A percentile compares a stretch with the other conserved stretches of the same genome.
These are phyloP conservation scores for Plasmodium billcollinsi DNA, from an alignment of 169 alveolate genomes.

Conservation along the genomic window DNA sequence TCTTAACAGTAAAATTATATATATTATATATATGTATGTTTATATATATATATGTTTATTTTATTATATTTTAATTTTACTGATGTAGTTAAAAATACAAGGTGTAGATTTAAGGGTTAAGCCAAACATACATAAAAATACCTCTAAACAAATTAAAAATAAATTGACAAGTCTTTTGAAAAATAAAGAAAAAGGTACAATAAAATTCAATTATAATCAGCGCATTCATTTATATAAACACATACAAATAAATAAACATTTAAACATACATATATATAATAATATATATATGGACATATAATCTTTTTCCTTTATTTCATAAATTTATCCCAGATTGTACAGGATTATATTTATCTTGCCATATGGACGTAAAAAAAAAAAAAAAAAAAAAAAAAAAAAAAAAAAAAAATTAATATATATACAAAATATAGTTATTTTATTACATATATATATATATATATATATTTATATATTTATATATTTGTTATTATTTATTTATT, in stretches of 20 bases:
- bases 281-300: neutral
- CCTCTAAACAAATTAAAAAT: slow-evolving; percentile 59
- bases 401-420: neutral
- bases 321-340: neutral
- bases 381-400: neutral
- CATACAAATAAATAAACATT: neutral
- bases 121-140: slow-evolving; percentile 54
- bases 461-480: neutral
- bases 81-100: slow-evolving; percentile 36
- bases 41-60: neutral
- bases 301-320: too few relatives aligned
- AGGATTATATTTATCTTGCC: slow-evolving; percentile 15
- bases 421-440: neutral
- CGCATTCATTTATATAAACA: slow-evolving; percentile 3
- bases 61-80: neutral
- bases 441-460: neutral
- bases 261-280: neutral
- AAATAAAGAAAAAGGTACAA: slow-evolving; percentile 26
- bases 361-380: slow-evolving; percentile 20
- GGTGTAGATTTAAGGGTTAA: slow-evolving; percentile 69
- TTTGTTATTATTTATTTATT: neutral
- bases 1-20: slow-evolving; percentile 39
- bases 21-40: neutral
- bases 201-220: neutral
- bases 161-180: slow-evolving; percentile 32